A percentile compares a stretch with the other conserved stretches of the same genome.
Conservation (phyloP, 768 basidiomycete species). For the Leucosporidium scottii region DNA sequence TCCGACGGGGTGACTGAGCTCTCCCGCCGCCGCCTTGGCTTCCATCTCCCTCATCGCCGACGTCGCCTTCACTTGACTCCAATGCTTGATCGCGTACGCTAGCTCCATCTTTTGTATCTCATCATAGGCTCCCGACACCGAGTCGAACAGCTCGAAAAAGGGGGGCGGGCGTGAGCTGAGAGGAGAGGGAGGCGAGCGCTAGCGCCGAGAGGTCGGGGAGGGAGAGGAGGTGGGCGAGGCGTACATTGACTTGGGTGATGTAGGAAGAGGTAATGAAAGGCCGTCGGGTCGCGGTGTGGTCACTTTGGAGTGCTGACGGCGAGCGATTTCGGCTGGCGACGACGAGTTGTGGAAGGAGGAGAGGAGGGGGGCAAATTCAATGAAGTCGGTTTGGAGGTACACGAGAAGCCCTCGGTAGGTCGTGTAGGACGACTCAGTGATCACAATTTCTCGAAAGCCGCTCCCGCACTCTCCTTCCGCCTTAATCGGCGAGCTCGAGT, state of each 20-base stretch:
- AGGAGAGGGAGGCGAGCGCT: constrained; percentile 3
- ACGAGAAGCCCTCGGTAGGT: constrained; percentile 8
- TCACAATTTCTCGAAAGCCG: background rate
- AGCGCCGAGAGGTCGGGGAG: background rate
- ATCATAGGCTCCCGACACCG: background rate
- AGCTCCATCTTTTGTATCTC: background rate
- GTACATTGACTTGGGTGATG: constrained; percentile 17
- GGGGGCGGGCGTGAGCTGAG: constrained; percentile 1
- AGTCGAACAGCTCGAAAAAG: constrained; percentile 1
- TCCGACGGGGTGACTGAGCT: background rate
- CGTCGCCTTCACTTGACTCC: background rate
- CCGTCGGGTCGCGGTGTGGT: background rate
- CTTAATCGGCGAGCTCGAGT: background rate
- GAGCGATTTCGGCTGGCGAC: no score
- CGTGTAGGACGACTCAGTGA: background rate
- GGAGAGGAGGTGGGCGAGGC: constrained; percentile 12
- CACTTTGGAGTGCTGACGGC: background rate
- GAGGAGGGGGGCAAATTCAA: background rate
- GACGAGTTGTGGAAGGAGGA: background rate
- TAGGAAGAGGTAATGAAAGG: background rate
- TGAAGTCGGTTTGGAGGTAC: background rate
- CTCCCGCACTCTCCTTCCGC: no score
- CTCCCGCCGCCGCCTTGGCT: background rate
- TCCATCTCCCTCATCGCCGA: background rate
- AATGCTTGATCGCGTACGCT: background rate